Percentiles rank a stretch among this genome's conserved stretches.
Conservation (phyloP, 2,329 filamentous ascomycete species). For the Pseudogymnoascus sp. region DNA sequence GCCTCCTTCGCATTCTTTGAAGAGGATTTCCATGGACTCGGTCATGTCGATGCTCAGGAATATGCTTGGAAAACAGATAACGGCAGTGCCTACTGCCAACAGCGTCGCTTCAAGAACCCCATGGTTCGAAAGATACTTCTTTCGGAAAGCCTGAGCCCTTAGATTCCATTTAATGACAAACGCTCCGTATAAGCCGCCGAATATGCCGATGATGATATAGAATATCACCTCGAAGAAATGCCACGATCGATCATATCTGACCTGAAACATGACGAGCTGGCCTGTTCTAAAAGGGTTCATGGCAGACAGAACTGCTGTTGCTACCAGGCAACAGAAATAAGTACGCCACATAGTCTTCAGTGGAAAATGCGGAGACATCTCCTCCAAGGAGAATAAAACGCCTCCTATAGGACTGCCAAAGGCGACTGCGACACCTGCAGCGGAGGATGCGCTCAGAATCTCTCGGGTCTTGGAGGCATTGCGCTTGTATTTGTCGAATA, state of each 20-base stretch:
- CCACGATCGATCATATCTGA: constrained; percentile 91
- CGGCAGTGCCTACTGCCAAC: constrained; percentile 71
- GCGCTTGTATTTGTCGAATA: constrained; percentile 85
- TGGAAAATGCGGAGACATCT: constrained; percentile 95
- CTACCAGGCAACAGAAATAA: constrained; percentile 94
- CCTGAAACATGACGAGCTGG: constrained; percentile 98
- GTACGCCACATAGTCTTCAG: constrained; percentile 97
- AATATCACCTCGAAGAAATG: constrained; percentile 96
- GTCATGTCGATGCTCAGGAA: constrained; percentile 98
- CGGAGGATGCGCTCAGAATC: constrained; percentile 88
- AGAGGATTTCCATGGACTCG: constrained; percentile 97
- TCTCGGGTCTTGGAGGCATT: constrained; percentile 93
- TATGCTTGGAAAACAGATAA: constrained; percentile 95
- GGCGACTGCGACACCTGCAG: constrained; percentile 89
- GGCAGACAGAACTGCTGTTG: constrained; percentile 80
- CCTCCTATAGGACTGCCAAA: constrained; percentile 97
- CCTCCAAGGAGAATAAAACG: constrained; percentile 91
- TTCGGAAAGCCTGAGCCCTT: constrained; percentile 81
- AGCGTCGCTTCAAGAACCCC: constrained; percentile 80
- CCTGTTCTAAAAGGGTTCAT: constrained; percentile 98
- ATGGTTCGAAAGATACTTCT: constrained; percentile 79
- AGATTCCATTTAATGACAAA: constrained; percentile 98
- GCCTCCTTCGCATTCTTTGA: constrained; percentile 81
- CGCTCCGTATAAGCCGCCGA: constrained; percentile 89
- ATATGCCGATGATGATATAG: constrained; percentile 83